Evolutionary conservation across 2,329 filamentous ascomycete species (phyloP).

Genomic region (Zelopaecilomyces penicillatus): DNA sequence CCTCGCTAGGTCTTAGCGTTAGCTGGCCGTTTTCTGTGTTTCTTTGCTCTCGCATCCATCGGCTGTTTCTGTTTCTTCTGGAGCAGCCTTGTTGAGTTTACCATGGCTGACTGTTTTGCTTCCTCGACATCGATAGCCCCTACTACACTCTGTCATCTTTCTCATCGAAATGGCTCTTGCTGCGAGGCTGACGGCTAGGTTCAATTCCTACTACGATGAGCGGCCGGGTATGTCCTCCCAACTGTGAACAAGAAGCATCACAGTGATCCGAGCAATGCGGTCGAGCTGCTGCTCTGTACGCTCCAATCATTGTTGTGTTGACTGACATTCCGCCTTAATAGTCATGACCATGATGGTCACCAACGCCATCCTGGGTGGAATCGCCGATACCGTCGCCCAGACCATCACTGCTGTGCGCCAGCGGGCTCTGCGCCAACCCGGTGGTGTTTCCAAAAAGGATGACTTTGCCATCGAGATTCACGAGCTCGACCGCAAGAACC

Average conservation of each 20-base stretch:
- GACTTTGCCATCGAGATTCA: slow-evolving; percentile 78
- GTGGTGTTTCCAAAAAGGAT: slow-evolving; percentile 54
- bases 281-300: no score
- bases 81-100: no score
- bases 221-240: slow-evolving; percentile 57
- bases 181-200: slow-evolving; percentile 72
- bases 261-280: no score
- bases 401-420: slow-evolving; percentile 76
- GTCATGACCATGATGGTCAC: slow-evolving; percentile 99
- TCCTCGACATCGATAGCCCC: slow-evolving; percentile 50
- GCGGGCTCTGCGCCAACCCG: slow-evolving; percentile 54
- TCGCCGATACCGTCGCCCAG: slow-evolving; percentile 94
- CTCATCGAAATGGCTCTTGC: slow-evolving; percentile 83
- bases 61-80: not conserved
- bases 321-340: slow-evolving; percentile 21
- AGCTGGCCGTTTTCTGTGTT: not conserved
- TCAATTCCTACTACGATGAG: slow-evolving; percentile 89
- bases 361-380: slow-evolving; percentile 88
- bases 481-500: slow-evolving; percentile 75
- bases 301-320: no score
- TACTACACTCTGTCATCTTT: slow-evolving; percentile 78
- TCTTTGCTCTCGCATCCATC: not conserved
- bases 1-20: not conserved
- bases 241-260: no score
- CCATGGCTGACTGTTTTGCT: slow-evolving; percentile 16